Percentiles rank a stretch among this genome's conserved stretches.
These are phyloP conservation scores for Pelargonium australe DNA, from an alignment of 441 rosid species.

Conservation along the genomic window DNA sequence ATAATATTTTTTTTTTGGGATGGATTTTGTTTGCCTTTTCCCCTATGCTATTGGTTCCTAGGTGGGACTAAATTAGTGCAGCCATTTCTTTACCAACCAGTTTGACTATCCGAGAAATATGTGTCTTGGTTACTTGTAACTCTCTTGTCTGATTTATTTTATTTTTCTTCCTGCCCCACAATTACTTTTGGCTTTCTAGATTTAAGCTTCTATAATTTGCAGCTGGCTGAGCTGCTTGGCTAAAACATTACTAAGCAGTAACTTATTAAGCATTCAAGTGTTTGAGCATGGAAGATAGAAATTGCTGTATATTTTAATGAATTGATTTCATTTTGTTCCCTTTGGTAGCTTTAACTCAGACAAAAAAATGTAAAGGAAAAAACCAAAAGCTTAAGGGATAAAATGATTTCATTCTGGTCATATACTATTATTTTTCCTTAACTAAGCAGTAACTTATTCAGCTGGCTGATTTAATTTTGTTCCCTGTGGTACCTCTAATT, in stretches of 20 bases:
- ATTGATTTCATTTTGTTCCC: neutral
- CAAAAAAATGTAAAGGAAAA: neutral
- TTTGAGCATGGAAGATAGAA: neutral
- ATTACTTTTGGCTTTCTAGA: neutral
- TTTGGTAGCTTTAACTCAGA: neutral
- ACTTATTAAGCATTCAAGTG: neutral
- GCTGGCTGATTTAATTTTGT: too few species aligned
- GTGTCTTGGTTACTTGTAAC: neutral
- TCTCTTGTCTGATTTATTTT: neutral
- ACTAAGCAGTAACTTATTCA: too few species aligned
- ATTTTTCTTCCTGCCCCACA: neutral
- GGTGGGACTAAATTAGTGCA: neutral
- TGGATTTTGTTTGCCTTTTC: neutral
- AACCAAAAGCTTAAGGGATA: too few species aligned
- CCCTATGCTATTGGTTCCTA: conserved; percentile 1
- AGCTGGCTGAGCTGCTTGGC: neutral
- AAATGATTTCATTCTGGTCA: too few species aligned
- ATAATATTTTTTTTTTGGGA: too few species aligned
- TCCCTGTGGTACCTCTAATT: too few species aligned
- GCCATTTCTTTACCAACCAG: neutral
- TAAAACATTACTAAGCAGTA: neutral
- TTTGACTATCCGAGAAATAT: neutral
- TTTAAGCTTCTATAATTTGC: neutral
- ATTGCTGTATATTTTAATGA: neutral
- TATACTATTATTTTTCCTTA: too few species aligned